Evolutionary conservation across 1,284 basidiomycete species (phyloP).

Genomic region (Filobasidium uniguttulatum): DNA sequence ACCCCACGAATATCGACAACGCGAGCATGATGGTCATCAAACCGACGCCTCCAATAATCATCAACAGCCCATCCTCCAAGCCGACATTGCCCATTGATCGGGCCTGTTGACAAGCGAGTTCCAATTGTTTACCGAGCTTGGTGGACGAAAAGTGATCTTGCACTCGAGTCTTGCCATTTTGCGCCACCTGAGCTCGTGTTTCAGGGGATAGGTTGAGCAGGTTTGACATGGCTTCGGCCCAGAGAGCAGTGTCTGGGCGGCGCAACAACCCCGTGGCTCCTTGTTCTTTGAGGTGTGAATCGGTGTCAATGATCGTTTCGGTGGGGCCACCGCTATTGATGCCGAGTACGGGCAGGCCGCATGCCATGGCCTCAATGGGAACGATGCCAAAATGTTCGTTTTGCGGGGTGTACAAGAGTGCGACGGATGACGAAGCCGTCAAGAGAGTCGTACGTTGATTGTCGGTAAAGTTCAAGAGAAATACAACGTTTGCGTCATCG

Average conservation of each 20-base stretch:
- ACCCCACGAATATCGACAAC: conserved; percentile 2
- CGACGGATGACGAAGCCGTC: conserved; percentile 48
- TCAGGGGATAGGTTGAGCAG: conserved; percentile 45
- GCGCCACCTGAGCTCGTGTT: conserved; percentile 44
- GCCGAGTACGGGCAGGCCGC: conserved; percentile 76
- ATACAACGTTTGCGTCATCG: conserved; percentile 47
- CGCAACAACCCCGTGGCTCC: conserved; percentile 55
- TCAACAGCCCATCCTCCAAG: conserved; percentile 30
- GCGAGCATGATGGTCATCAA: conserved; percentile 4
- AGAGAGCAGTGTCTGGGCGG: conserved; percentile 46
- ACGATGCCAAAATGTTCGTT: conserved; percentile 98
- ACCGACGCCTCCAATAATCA: conserved; percentile 7
- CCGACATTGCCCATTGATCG: conserved; percentile 25
- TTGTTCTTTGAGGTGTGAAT: conserved; percentile 9
- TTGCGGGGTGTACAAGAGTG: conserved; percentile 78
- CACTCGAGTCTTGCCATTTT: conserved; percentile 49
- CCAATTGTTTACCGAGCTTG: conserved; percentile 55
- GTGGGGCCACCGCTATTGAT: conserved; percentile 81
- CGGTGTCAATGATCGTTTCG: conserved; percentile 62
- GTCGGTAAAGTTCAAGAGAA: conserved; percentile 75
- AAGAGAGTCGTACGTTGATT: conserved; percentile 65
- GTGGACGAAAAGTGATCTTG: conserved; percentile 46
- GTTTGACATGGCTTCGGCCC: conserved; percentile 53
- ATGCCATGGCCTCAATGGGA: conserved; percentile 88
- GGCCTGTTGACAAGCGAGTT: conserved; percentile 46